A percentile compares a stretch with the other conserved stretches of the same genome.
These are phyloP conservation scores for Leccinum subgranulosum DNA, from an alignment of 768 basidiomycete genomes.

Conservation along the genomic window DNA sequence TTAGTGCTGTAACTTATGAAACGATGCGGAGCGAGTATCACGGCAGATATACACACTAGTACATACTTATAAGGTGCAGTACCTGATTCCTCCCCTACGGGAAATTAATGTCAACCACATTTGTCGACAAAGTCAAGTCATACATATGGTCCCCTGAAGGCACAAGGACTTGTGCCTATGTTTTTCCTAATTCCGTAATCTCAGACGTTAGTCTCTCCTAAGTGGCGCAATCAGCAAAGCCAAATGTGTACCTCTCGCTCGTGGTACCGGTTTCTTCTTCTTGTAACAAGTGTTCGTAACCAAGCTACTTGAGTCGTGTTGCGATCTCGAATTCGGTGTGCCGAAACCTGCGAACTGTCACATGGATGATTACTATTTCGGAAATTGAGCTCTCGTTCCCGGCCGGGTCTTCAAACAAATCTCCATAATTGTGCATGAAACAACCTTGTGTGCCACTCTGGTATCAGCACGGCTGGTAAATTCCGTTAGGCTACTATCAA, in stretches of 20 bases:
- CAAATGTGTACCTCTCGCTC: constrained; percentile 40
- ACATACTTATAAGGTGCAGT: constrained; percentile 21
- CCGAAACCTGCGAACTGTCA: constrained; percentile 54
- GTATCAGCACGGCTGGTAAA: constrained; percentile 8
- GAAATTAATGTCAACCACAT: neutral
- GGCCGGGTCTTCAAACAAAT: constrained; percentile 38
- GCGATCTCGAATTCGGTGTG: constrained; percentile 60
- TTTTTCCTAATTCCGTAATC: constrained; percentile 35
- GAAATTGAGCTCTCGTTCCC: constrained; percentile 41
- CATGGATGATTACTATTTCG: constrained; percentile 40
- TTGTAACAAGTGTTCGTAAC: constrained; percentile 46
- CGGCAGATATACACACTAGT: constrained; percentile 35
- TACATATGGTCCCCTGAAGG: constrained; percentile 44
- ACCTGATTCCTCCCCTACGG: constrained; percentile 46
- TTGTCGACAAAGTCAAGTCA: constrained; percentile 14
- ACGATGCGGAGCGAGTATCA: constrained; percentile 20
- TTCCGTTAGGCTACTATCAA: constrained; percentile 49
- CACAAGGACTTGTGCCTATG: constrained; percentile 33
- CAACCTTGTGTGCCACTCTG: neutral
- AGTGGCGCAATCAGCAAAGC: neutral
- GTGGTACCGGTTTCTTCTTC: constrained; percentile 37
- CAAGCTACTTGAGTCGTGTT: constrained; percentile 52
- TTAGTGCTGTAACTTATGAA: neutral
- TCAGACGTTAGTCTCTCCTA: neutral
- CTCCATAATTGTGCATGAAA: constrained; percentile 36